Base-by-base conservation (phyloP, 495 filamentous ascomycete genomes). In the Hypoxylon cercidicola region DNA sequence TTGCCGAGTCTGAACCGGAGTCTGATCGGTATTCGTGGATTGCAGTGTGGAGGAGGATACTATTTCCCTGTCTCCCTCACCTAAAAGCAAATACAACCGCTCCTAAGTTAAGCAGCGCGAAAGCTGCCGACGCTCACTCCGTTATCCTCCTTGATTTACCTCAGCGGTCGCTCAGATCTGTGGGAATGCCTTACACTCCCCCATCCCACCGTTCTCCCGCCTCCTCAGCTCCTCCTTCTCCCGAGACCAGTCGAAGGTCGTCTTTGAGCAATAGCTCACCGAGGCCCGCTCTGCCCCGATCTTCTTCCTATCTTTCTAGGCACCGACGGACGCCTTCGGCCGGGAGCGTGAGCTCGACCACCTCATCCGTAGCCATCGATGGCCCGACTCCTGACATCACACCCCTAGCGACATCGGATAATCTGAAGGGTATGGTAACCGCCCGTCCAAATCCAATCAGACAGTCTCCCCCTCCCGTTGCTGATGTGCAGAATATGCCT, bases 161-260 rank as follows among this genome's bases (percentile, higher is more conserved):
- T 48, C 49, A 60, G 62, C 61, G 61, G 64, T 66, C 72, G 65
- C 67, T 73, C 77, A 75, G 20, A 67, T 62, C 60, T 12, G 54
- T 72, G 68, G 74, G 78, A 82, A 97, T 97, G 93, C 93, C 93
- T 82, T 97, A 97, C 84, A 96, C 93, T 76, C 92, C 93, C 64
- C 93, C 93, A 50, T 84, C 87, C 70, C 89, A 89, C 81, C 81
- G 85, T 80, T 93, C 92, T 71, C 92, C 91, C 81, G 84, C 87
- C 72, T 85, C 89, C 61, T 89, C 90, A 48, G 82, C 81, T 47
- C 79, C 87, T 71, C 73, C 84, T 72, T 90, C 87, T 72, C 84
- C 88, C 69, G 82, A 82, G 71, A 64, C 81, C 74, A 86, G 84
- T 78, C 83, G 84, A 71, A 69, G 82, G 75, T 75, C 84, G 77